These are phyloP conservation scores for Purshia tridentata DNA, from an alignment of 306 rosid species.

Conservation along the genomic window DNA sequence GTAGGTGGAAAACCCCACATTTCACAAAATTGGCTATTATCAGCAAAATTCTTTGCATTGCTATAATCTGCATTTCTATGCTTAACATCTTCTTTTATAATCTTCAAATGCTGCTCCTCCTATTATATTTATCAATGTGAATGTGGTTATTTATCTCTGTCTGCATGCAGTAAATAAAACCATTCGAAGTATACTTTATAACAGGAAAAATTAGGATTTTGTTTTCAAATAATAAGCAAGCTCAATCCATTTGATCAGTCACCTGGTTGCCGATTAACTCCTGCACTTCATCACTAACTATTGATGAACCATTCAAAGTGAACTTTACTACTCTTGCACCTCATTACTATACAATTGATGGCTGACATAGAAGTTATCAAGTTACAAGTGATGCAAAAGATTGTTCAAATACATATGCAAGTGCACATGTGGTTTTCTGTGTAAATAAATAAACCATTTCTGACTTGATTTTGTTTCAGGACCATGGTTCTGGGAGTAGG, in stretches of 20 bases:
- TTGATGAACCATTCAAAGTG: too few relatives aligned
- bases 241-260: not conserved
- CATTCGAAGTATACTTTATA: not conserved
- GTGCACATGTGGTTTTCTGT: too few relatives aligned
- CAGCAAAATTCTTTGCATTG: not conserved
- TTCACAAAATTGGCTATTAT: not conserved
- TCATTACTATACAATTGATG: not conserved
- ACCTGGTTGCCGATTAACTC: not conserved
- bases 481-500: slow-evolving; percentile 48
- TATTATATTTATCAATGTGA: not conserved
- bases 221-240: not conserved
- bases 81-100: not conserved
- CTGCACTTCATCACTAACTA: not conserved
- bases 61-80: not conserved
- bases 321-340: too few relatives aligned
- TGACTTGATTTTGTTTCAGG: slow-evolving; percentile 53
- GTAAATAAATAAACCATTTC: too few relatives aligned
- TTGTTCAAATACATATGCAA: too few relatives aligned
- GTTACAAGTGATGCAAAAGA: too few relatives aligned
- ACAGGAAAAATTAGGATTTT: not conserved
- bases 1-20: not conserved
- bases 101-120: not conserved
- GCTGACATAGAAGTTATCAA: not conserved
- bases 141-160: not conserved
- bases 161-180: not conserved